phyloP scores from a whole-genome alignment of 345 rosid genomes.

The Syzygium grande region DNA sequence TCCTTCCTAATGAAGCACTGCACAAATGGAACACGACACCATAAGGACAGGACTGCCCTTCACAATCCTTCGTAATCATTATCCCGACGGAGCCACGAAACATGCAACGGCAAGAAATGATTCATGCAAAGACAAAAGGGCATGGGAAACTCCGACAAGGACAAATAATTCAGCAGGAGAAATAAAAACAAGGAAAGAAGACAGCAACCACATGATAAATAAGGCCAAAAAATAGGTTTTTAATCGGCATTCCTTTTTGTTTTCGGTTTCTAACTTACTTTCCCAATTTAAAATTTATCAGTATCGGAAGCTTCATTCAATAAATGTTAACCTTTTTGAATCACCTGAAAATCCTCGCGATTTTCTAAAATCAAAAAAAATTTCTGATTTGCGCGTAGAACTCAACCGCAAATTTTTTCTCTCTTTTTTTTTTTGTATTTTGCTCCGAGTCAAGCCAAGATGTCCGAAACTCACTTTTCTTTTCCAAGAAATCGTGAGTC shows the following conservation, averaged over 20 bases:
- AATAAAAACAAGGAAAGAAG: background rate
- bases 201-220: background rate
- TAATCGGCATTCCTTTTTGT: background rate
- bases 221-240: background rate
- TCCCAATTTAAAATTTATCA: background rate
- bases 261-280: background rate
- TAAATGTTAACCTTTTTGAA: background rate
- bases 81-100: background rate
- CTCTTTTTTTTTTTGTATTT: background rate
- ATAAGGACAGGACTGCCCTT: background rate
- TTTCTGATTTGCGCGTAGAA: background rate
- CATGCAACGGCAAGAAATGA: background rate
- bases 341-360: background rate
- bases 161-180: background rate
- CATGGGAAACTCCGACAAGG: background rate
- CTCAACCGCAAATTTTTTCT: background rate
- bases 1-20: background rate
- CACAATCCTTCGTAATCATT: background rate
- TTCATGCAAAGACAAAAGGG: background rate
- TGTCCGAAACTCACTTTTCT: background rate
- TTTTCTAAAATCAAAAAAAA: background rate
- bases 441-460: background rate
- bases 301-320: background rate
- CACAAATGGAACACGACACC: background rate
- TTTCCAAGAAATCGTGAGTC: background rate